These are phyloP conservation scores for Elsinoe australis DNA, from an alignment of 2,329 filamentous ascomycete species.

Conservation along the genomic window DNA sequence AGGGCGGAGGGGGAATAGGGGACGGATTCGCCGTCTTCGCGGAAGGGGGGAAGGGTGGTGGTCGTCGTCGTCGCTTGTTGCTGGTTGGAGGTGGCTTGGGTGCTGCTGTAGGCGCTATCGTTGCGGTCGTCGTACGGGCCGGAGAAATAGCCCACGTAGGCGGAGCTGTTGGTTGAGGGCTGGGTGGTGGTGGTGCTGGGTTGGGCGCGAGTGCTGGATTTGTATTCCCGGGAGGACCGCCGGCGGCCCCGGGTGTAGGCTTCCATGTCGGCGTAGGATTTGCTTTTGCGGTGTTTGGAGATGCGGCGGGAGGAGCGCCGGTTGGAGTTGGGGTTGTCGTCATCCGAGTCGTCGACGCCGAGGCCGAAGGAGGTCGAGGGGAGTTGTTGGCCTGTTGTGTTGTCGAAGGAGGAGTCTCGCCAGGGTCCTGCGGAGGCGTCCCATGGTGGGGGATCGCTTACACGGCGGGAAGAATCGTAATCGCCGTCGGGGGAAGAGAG, in stretches of 20 bases:
- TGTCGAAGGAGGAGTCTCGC: constrained; percentile 30
- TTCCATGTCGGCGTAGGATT: constrained; percentile 87
- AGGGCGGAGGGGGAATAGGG: constrained; percentile 14
- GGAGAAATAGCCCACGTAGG: constrained; percentile 14
- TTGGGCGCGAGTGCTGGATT: neutral
- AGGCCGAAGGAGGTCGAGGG: constrained; percentile 31
- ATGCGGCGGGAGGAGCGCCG: constrained; percentile 19
- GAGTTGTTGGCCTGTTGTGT: constrained; percentile 26
- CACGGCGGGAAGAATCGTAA: constrained; percentile 81
- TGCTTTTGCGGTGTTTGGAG: constrained; percentile 31
- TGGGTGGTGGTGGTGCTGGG: neutral
- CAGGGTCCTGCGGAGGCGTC: constrained; percentile 56
- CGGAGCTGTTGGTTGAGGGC: neutral
- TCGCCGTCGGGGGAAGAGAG: constrained; percentile 43
- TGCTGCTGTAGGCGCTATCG: constrained; percentile 13
- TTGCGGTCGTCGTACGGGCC: constrained; percentile 18
- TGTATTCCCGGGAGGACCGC: constrained; percentile 17
- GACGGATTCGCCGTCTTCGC: constrained; percentile 42
- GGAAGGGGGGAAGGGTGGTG: constrained; percentile 47
- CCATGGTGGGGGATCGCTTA: constrained; percentile 54
- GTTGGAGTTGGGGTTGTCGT: constrained; percentile 15
- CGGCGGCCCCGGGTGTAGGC: constrained; percentile 51
- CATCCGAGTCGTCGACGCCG: constrained; percentile 21
- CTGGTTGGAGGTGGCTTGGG: constrained; percentile 2
- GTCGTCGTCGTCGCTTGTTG: no score